Conservation (phyloP, 106 monocot genomes). For the Allium sativum region DNA sequence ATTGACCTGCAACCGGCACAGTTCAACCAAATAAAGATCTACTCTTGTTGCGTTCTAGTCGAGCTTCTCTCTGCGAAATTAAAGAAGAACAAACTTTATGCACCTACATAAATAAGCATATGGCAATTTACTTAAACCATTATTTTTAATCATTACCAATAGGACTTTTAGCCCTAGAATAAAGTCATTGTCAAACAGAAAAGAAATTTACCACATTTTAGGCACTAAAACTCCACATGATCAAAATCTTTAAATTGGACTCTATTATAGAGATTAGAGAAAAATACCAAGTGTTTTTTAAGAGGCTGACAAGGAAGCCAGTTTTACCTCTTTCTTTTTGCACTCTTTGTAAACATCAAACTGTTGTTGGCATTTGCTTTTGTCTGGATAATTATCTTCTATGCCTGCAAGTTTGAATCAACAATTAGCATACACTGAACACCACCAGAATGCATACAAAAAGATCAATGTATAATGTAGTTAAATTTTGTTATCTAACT, state of each 20-base stretch:
- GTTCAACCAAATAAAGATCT: constrained; percentile 9
- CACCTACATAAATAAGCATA: not conserved
- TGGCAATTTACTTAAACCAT: too few relatives aligned
- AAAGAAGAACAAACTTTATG: not conserved
- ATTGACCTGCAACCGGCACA: too few relatives aligned
- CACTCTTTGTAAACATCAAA: constrained; percentile 97
- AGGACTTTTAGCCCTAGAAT: not conserved
- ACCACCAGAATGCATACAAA: too few relatives aligned
- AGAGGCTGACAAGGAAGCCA: not conserved
- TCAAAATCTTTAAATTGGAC: not conserved
- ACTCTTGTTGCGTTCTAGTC: constrained; percentile 11
- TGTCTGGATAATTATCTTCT: constrained; percentile 51
- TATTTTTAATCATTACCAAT: too few relatives aligned
- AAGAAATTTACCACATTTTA: not conserved
- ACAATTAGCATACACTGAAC: not conserved
- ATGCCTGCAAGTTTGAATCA: constrained; percentile 35
- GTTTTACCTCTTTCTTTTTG: constrained; percentile 85
- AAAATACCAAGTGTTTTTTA: too few relatives aligned
- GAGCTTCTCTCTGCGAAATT: constrained; percentile 5
- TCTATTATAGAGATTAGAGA: too few relatives aligned
- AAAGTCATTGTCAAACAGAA: not conserved
- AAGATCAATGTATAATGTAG: too few relatives aligned
- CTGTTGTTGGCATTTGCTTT: constrained; percentile 80
- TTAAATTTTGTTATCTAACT: too few relatives aligned
- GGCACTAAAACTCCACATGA: not conserved